Evolutionary conservation across 768 basidiomycete species (phyloP).

Genomic region (Hemileccinum rubropunctum): DNA sequence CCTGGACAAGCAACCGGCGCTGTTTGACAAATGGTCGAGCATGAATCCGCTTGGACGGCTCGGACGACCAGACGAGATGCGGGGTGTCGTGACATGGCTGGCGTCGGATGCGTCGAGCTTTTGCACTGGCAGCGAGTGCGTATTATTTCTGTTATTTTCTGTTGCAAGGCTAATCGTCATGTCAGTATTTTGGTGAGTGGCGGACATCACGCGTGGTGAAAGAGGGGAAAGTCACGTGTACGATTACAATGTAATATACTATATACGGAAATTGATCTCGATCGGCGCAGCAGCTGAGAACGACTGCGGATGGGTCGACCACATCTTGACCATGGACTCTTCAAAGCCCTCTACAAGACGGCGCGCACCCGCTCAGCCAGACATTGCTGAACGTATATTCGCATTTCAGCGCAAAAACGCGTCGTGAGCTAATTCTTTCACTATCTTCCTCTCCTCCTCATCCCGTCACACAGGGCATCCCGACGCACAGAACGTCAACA

Average conservation of each 20-base stretch:
- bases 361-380: constrained; percentile 40
- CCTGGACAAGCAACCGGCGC: constrained; percentile 60
- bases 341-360: constrained; percentile 29
- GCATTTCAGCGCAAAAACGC: constrained; percentile 66
- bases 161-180: neutral
- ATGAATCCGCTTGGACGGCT: constrained; percentile 71
- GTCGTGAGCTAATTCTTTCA: constrained; percentile 36
- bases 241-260: constrained; percentile 7
- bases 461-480: constrained; percentile 35
- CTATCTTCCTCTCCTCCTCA: neutral
- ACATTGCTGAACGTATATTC: constrained; percentile 62
- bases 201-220: constrained; percentile 32
- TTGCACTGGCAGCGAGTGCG: constrained; percentile 82
- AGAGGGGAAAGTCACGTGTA: too few species aligned
- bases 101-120: constrained; percentile 75
- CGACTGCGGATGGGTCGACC: constrained; percentile 30
- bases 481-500: constrained; percentile 32
- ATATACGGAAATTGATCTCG: constrained; percentile 27
- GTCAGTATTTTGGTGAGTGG: constrained; percentile 33
- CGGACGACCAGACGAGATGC: constrained; percentile 68
- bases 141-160: constrained; percentile 6
- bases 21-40: constrained; percentile 66
- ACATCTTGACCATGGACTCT: constrained; percentile 29
- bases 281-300: constrained; percentile 30
- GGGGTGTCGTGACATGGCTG: constrained; percentile 70